Percentiles rank a stretch among this genome's conserved stretches.
These are phyloP conservation scores for Xylaria flabelliformis DNA, from an alignment of 495 filamentous ascomycete genomes.

Conservation along the genomic window DNA sequence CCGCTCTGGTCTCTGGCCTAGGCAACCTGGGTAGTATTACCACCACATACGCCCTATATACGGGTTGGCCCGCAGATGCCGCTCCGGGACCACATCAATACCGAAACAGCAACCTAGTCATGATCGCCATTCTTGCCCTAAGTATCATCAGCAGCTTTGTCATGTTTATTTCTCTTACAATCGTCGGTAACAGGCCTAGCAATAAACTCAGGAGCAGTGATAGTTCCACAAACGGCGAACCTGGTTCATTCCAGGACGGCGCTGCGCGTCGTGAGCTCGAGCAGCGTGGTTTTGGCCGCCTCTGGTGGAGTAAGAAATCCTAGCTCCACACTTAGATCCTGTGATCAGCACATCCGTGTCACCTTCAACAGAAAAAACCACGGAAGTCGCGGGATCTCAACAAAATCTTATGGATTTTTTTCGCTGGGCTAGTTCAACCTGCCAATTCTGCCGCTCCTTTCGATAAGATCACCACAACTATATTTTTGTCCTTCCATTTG, in stretches of 20 bases:
- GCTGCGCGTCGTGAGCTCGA: slow-evolving; percentile 71
- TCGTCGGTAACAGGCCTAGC: slow-evolving; percentile 63
- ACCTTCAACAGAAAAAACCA: slow-evolving; percentile 38
- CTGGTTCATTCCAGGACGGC: slow-evolving; percentile 62
- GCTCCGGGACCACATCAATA: slow-evolving; percentile 72
- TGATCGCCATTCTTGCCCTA: slow-evolving; percentile 82
- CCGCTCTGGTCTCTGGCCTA: slow-evolving; percentile 82
- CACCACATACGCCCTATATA: slow-evolving; percentile 89
- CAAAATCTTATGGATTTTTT: slow-evolving; percentile 21
- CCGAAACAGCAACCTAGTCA: slow-evolving; percentile 81
- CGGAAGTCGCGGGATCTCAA: slow-evolving; percentile 8
- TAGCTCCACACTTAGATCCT: slow-evolving; percentile 10
- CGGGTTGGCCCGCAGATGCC: slow-evolving; percentile 80
- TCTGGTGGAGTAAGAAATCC: slow-evolving; percentile 54
- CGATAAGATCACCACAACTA: slow-evolving; percentile 28
- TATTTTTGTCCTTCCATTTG: not conserved
- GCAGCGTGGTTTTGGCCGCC: slow-evolving; percentile 70
- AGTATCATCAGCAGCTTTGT: slow-evolving; percentile 73
- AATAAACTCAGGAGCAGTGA: slow-evolving; percentile 47
- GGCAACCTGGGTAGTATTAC: slow-evolving; percentile 85
- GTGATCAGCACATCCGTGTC: not conserved
- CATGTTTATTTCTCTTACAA: slow-evolving; percentile 70
- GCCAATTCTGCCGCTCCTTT: slow-evolving; percentile 34
- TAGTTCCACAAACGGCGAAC: slow-evolving; percentile 51
- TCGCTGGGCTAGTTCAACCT: slow-evolving; percentile 43